Evolutionary conservation across 1,284 basidiomycete species (phyloP).

Genomic region (Leccinum griseonigrum): DNA sequence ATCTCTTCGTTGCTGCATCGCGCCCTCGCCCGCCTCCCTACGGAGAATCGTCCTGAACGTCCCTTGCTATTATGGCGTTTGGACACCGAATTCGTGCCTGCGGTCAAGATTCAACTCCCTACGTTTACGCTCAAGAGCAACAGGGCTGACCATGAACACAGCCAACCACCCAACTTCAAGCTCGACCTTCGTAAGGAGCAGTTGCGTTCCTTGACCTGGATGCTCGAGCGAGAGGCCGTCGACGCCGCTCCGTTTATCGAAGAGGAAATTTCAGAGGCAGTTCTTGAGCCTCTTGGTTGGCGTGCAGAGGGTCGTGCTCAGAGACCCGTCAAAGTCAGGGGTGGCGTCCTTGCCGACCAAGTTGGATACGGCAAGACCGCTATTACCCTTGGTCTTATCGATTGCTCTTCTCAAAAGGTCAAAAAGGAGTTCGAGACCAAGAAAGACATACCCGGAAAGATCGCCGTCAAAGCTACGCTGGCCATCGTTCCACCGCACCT

Average conservation of each 20-base stretch:
- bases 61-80: constrained; percentile 76
- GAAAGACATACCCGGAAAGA: constrained; percentile 60
- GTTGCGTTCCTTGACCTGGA: constrained; percentile 89
- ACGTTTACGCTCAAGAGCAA: constrained; percentile 79
- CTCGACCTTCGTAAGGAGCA: constrained; percentile 80
- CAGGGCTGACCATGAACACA: constrained; percentile 68
- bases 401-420: constrained; percentile 60
- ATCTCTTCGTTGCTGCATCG: constrained; percentile 86
- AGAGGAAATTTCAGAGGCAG: constrained; percentile 92
- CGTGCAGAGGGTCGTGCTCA: constrained; percentile 89
- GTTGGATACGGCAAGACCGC: constrained; percentile 98
- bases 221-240: constrained; percentile 77
- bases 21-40: constrained; percentile 79
- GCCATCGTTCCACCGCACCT: constrained; percentile 90
- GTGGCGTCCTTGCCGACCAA: constrained; percentile 93
- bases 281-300: constrained; percentile 86
- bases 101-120: constrained; percentile 57
- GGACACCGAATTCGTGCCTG: constrained; percentile 72
- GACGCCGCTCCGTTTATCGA: constrained; percentile 79
- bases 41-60: constrained; percentile 46
- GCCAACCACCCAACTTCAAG: constrained; percentile 78
- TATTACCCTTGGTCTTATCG: constrained; percentile 87
- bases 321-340: constrained; percentile 72
- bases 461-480: constrained; percentile 76
- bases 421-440: constrained; percentile 56